phyloP scores from a whole-genome alignment of 2,329 filamentous ascomycete genomes.

The Colletotrichum truncatum region DNA sequence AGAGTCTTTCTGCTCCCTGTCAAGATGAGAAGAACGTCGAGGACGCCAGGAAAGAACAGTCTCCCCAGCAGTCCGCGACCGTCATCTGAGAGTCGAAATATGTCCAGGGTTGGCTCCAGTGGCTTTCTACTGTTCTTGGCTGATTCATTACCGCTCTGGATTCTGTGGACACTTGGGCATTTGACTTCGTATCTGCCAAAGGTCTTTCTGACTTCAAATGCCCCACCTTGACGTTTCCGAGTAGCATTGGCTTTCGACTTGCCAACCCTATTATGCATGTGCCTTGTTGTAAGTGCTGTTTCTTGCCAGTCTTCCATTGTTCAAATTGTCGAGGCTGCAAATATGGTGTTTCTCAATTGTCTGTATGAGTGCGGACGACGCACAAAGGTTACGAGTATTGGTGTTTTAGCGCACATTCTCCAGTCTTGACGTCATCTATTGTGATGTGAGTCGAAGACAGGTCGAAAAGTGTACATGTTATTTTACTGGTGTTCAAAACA shows the following conservation, averaged over 20 bases:
- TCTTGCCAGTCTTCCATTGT: constrained; percentile 26
- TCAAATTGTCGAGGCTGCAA: neutral
- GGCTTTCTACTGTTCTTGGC: neutral
- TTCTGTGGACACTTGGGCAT: neutral
- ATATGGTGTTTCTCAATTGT: no score
- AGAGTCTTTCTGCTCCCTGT: constrained; percentile 16
- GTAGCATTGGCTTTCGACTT: neutral
- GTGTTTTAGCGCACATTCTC: no score
- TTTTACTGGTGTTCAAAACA: no score
- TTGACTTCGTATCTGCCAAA: constrained; percentile 20
- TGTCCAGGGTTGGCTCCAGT: neutral
- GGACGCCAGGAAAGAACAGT: neutral
- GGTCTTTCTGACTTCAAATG: constrained; percentile 16
- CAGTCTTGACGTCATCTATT: no score
- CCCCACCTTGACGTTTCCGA: neutral
- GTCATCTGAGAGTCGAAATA: constrained; percentile 18
- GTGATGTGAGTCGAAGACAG: no score
- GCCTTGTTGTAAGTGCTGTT: constrained; percentile 7
- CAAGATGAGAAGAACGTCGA: constrained; percentile 8
- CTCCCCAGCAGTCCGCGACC: neutral
- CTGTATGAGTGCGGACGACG: no score
- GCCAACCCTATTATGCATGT: constrained; percentile 14
- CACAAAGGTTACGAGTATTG: no score
- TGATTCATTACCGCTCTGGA: rapidly evolving
- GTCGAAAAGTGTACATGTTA: no score